Evolutionary conservation across 2,329 filamentous ascomycete species (phyloP).

Genomic region (Cordyceps fumosorosea): DNA sequence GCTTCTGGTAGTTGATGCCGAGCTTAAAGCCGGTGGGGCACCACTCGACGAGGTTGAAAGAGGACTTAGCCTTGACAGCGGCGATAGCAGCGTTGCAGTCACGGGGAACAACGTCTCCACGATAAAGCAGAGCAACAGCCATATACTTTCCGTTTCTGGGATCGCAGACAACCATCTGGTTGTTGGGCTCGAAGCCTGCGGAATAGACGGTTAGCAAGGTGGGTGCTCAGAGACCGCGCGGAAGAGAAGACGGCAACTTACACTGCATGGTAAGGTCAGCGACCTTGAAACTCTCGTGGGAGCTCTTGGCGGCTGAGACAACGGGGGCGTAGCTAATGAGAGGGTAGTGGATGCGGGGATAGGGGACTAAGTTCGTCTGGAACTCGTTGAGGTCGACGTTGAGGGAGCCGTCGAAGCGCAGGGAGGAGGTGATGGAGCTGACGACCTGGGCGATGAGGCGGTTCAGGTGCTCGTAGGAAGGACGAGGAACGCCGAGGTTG

Average conservation of each 20-base stretch:
- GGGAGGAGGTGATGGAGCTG: conserved; percentile 66
- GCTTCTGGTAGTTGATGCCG: conserved; percentile 69
- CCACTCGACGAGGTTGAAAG: conserved; percentile 70
- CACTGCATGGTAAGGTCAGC: conserved; percentile 69
- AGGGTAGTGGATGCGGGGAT: conserved; percentile 68
- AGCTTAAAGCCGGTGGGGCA: conserved; percentile 72
- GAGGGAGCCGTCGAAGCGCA: conserved; percentile 66
- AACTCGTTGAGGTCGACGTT: conserved; percentile 73
- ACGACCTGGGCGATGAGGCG: conserved; percentile 68
- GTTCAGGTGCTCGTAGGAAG: conserved; percentile 66
- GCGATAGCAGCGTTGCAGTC: conserved; percentile 63
- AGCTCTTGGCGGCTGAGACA: conserved; percentile 66
- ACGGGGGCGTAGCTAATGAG: conserved; percentile 68
- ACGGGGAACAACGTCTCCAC: conserved; percentile 63
- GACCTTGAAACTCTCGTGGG: conserved; percentile 83
- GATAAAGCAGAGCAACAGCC: conserved; percentile 66
- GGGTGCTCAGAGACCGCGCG: not conserved
- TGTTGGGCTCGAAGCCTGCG: conserved; percentile 67
- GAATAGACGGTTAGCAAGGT: conserved; percentile 20
- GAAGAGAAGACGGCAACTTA: conserved; percentile 32
- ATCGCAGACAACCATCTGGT: conserved; percentile 73
- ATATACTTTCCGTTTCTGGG: conserved; percentile 72
- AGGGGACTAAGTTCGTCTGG: conserved; percentile 70
- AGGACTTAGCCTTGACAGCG: conserved; percentile 62
- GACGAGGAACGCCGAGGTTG: conserved; percentile 63